A percentile compares a stretch with the other conserved stretches of the same genome.
Evolutionary conservation across 192 early-diverging fungal genomes (phyloP).

Genomic region (Umbelopsis isabellina): DNA sequence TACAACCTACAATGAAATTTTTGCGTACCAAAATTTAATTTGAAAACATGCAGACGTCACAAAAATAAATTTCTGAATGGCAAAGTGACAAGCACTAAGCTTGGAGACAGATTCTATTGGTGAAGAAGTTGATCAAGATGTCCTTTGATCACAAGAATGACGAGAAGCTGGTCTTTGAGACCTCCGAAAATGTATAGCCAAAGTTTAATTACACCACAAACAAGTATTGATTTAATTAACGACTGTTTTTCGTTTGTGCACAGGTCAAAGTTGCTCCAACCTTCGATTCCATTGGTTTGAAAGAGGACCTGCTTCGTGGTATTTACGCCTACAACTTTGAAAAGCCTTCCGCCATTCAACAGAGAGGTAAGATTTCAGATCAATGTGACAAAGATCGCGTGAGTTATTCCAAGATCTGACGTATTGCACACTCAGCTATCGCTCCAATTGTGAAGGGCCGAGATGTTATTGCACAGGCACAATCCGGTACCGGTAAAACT

Average conservation of each 20-base stretch:
- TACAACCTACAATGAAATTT: background rate
- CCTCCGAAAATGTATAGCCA: slow-evolving; percentile 84
- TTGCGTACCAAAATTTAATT: slow-evolving; percentile 2
- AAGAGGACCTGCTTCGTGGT: slow-evolving; percentile 94
- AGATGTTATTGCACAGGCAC: slow-evolving; percentile 99
- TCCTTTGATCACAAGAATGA: slow-evolving; percentile 48
- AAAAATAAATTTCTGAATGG: background rate
- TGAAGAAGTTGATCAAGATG: slow-evolving; percentile 27
- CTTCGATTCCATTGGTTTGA: slow-evolving; percentile 96
- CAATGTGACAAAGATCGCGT: background rate
- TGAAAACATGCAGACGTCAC: background rate
- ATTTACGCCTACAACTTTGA: slow-evolving; percentile 99
- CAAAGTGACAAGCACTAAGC: background rate
- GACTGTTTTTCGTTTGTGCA: slow-evolving; percentile 19
- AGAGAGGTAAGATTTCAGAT: slow-evolving; percentile 58
- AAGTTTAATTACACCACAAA: background rate
- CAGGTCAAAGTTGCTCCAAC: slow-evolving; percentile 61
- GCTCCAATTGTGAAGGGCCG: slow-evolving; percentile 92
- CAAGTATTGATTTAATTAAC: background rate
- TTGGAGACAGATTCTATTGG: slow-evolving; percentile 10
- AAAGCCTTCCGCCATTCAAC: slow-evolving; percentile 97
- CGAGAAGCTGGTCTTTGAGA: slow-evolving; percentile 74
- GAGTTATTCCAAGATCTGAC: background rate
- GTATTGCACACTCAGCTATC: slow-evolving; percentile 60
- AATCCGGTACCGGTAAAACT: slow-evolving; percentile 99